Conservation (phyloP, 768 basidiomycete species). For the Lactifluus volemus region DNA sequence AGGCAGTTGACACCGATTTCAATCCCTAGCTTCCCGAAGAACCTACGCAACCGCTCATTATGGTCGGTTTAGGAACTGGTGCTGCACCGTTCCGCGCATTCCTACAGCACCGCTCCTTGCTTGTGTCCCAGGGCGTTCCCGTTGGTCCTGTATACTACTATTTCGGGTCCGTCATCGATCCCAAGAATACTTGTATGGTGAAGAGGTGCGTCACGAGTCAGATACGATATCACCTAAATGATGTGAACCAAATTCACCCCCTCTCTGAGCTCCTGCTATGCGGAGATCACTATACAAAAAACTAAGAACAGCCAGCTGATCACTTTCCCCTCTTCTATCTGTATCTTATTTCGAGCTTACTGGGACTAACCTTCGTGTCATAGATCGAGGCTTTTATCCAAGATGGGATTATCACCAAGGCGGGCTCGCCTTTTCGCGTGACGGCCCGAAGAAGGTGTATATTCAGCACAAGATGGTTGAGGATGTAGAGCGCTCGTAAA, state of each 20-base stretch:
- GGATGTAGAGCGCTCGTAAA: slow-evolving; percentile 68
- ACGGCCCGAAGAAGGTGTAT: slow-evolving; percentile 88
- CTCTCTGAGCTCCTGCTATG: slow-evolving; percentile 15
- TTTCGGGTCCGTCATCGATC: slow-evolving; percentile 96
- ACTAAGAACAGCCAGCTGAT: slow-evolving; percentile 21
- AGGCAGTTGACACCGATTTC: slow-evolving; percentile 1
- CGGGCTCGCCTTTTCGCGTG: slow-evolving; percentile 94
- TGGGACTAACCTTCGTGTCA: neutral
- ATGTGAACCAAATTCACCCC: slow-evolving; percentile 16
- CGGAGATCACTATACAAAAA: slow-evolving; percentile 12
- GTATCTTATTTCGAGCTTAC: neutral
- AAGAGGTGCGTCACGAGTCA: slow-evolving; percentile 36
- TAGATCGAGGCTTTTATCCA: slow-evolving; percentile 84
- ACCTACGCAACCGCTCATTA: slow-evolving; percentile 85
- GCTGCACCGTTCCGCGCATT: slow-evolving; percentile 99
- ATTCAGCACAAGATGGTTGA: slow-evolving; percentile 98
- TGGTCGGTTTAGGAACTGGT: slow-evolving; percentile 97
- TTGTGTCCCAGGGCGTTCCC: slow-evolving; percentile 62
- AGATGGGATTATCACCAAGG: slow-evolving; percentile 76
- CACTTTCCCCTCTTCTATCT: neutral
- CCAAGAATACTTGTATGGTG: slow-evolving; percentile 94
- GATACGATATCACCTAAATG: neutral
- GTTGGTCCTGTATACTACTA: slow-evolving; percentile 96
- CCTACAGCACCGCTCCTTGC: slow-evolving; percentile 89
- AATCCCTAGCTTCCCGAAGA: slow-evolving; percentile 64